Evolutionary conservation across 768 basidiomycete genomes (phyloP).

Genomic region (Tylopilus felleus): DNA sequence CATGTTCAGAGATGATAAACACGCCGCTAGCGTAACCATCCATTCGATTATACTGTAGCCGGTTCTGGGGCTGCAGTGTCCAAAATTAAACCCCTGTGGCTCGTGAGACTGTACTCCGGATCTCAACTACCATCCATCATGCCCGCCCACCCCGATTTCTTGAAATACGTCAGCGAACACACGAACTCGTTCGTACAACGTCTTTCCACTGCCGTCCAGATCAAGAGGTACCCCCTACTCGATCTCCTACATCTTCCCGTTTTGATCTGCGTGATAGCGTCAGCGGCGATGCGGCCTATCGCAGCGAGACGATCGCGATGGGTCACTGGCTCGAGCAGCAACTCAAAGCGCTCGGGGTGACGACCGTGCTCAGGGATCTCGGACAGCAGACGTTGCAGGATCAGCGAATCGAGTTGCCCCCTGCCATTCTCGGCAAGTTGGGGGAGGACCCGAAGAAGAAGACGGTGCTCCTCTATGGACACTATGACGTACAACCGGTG

Average conservation of each 20-base stretch:
- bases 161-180: constrained; percentile 62
- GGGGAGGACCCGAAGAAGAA: constrained; percentile 88
- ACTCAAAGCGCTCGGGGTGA: constrained; percentile 74
- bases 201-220: constrained; percentile 77
- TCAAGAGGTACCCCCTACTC: constrained; percentile 60
- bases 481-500: constrained; percentile 94
- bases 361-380: constrained; percentile 69
- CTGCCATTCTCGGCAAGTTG: constrained; percentile 76
- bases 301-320: constrained; percentile 83
- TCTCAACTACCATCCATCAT: constrained; percentile 19
- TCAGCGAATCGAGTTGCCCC: constrained; percentile 70
- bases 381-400: constrained; percentile 76
- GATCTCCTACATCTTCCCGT: neutral
- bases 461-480: constrained; percentile 91
- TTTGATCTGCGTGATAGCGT: constrained; percentile 40
- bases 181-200: constrained; percentile 72
- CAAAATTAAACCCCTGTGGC: neutral
- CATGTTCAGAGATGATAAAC: too few species aligned
- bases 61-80: too few species aligned
- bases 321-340: constrained; percentile 73
- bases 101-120: neutral
- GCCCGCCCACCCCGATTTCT: constrained; percentile 34
- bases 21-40: neutral
- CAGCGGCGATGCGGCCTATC: constrained; percentile 65
- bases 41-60: neutral